These are phyloP conservation scores for Marsdenia floribunda DNA, from an alignment of 257 asterid species.

Conservation along the genomic window DNA sequence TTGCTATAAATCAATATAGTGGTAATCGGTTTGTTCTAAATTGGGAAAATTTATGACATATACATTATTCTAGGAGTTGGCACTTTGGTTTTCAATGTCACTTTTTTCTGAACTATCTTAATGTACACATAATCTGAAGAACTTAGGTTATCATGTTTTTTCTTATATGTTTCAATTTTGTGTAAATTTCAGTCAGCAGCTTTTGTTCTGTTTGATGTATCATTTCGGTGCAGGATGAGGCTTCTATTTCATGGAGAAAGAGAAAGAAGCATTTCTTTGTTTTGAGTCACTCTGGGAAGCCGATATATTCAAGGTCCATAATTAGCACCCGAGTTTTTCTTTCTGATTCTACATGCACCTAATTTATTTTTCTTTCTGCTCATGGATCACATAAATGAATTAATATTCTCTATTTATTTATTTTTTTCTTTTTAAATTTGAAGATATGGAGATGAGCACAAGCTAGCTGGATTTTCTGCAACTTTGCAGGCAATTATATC, in stretches of 20 bases:
- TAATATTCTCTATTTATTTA: background rate
- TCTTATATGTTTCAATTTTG: background rate
- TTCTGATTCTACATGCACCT: slow-evolving; percentile 7
- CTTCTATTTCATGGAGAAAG: slow-evolving; percentile 94
- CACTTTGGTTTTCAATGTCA: background rate
- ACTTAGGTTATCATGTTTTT: background rate
- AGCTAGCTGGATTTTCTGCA: slow-evolving; percentile 97
- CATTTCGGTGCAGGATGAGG: slow-evolving; percentile 72
- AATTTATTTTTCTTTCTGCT: slow-evolving; percentile 3
- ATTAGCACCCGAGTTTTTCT: slow-evolving; percentile 4
- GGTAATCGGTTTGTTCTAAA: background rate
- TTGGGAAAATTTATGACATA: background rate
- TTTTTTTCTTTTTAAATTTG: background rate
- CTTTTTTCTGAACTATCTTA: background rate
- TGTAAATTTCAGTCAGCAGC: background rate
- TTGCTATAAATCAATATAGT: background rate
- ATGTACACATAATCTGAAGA: background rate
- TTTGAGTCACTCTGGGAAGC: slow-evolving; percentile 95
- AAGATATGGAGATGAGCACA: slow-evolving; percentile 98
- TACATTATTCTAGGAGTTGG: background rate
- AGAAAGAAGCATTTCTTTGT: slow-evolving; percentile 93
- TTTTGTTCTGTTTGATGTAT: slow-evolving; percentile 20
- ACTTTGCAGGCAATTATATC: slow-evolving; percentile 98
- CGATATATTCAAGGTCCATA: slow-evolving; percentile 85
- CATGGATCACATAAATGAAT: background rate